phyloP scores from a whole-genome alignment of 2,329 filamentous ascomycete genomes.

The Venturia aucupariae region DNA sequence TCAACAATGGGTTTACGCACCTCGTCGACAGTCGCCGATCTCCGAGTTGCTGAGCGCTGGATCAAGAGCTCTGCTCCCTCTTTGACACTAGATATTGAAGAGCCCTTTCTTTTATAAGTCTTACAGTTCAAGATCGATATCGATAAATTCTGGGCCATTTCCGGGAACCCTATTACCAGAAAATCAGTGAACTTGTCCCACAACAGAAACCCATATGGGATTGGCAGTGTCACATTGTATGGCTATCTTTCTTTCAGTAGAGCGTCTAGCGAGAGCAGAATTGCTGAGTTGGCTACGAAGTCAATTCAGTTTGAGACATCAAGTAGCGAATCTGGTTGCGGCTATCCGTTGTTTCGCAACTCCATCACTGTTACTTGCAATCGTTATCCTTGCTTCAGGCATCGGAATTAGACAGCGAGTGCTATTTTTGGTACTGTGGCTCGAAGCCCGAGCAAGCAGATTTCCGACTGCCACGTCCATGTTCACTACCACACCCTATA shows the following conservation, averaged over 20 bases:
- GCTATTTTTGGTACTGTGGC: not conserved
- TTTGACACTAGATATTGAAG: not conserved
- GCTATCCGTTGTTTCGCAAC: not conserved
- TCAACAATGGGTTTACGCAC: not conserved
- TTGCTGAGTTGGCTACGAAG: not conserved
- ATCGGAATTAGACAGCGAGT: no score
- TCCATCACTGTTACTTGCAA: not conserved
- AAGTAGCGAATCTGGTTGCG: not conserved
- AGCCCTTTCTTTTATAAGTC: not conserved
- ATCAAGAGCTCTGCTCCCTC: not conserved
- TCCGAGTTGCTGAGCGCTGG: not conserved
- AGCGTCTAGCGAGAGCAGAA: not conserved
- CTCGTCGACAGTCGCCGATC: not conserved
- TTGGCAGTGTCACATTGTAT: not conserved
- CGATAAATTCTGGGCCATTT: not conserved
- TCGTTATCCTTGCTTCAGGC: not conserved
- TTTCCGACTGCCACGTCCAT: not conserved
- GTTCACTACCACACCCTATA: not conserved
- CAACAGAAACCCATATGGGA: not conserved
- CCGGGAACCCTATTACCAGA: not conserved
- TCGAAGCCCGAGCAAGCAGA: not conserved
- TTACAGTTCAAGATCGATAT: not conserved
- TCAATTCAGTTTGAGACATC: not conserved
- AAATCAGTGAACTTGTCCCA: not conserved
- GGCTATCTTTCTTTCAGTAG: not conserved